Conservation (phyloP, 768 basidiomycete species). For the Leccinum incarnatum region DNA sequence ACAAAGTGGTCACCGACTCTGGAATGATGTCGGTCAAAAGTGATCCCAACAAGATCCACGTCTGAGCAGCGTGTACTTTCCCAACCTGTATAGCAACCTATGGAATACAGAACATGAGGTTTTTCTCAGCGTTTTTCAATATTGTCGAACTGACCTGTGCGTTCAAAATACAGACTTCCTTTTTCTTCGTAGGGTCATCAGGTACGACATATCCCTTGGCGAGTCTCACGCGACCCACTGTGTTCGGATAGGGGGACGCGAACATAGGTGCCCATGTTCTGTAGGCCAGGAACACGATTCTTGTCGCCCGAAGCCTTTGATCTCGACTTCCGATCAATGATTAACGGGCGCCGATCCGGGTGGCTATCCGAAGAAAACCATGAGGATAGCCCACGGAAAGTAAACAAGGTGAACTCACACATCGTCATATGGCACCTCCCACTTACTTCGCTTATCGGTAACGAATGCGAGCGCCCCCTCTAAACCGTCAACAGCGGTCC, state of each 20-base stretch:
- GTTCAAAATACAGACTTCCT: slow-evolving; percentile 55
- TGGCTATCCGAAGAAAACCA: slow-evolving; percentile 28
- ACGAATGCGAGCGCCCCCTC: slow-evolving; percentile 66
- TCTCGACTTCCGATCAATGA: slow-evolving; percentile 32
- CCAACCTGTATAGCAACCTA: slow-evolving; percentile 62
- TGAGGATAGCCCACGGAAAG: not conserved
- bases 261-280: slow-evolving; percentile 55
- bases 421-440: slow-evolving; percentile 81
- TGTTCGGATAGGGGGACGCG: slow-evolving; percentile 9
- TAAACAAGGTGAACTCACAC: slow-evolving; percentile 43
- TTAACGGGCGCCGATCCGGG: slow-evolving; percentile 30
- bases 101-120: not conserved
- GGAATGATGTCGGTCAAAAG: slow-evolving; percentile 52
- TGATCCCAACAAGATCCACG: slow-evolving; percentile 66
- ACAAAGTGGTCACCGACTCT: slow-evolving; percentile 28
- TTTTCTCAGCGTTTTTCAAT: not conserved
- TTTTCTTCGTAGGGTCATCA: slow-evolving; percentile 35
- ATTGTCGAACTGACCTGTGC: slow-evolving; percentile 42
- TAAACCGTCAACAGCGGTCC: slow-evolving; percentile 45
- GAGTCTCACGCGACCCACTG: slow-evolving; percentile 41
- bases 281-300: slow-evolving; percentile 46
- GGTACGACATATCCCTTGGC: slow-evolving; percentile 59
- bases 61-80: slow-evolving; percentile 54
- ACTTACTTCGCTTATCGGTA: slow-evolving; percentile 45
- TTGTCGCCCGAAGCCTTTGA: slow-evolving; percentile 62